phyloP scores from a whole-genome alignment of 1,284 basidiomycete genomes.

The Chalciporus sp. region DNA sequence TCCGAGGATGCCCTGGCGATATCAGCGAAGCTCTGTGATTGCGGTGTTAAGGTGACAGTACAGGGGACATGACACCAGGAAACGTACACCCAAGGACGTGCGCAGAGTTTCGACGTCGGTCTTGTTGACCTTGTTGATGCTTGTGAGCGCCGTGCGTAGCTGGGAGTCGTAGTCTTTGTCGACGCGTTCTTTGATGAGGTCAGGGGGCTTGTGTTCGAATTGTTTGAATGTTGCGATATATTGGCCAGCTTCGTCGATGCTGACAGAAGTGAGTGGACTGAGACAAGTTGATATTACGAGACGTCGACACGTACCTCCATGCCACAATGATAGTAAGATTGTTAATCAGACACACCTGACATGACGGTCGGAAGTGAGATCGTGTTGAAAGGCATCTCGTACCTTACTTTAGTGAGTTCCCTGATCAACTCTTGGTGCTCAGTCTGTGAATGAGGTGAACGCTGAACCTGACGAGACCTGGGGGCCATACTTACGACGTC shows the following conservation, averaged over 20 bases:
- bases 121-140: slow-evolving; percentile 94
- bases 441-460: slow-evolving; percentile 48
- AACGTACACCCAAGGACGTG: slow-evolving; percentile 88
- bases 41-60: slow-evolving; percentile 8
- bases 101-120: slow-evolving; percentile 94
- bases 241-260: slow-evolving; percentile 87
- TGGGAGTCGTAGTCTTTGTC: slow-evolving; percentile 87
- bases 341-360: slow-evolving; percentile 84
- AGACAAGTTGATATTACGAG: slow-evolving; percentile 1
- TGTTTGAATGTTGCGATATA: slow-evolving; percentile 93
- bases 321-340: slow-evolving; percentile 90
- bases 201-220: slow-evolving; percentile 92
- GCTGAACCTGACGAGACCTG: neutral
- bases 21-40: slow-evolving; percentile 77
- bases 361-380: slow-evolving; percentile 7
- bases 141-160: slow-evolving; percentile 85
- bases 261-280: slow-evolving; percentile 33
- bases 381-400: slow-evolving; percentile 9
- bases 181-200: slow-evolving; percentile 90
- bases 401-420: slow-evolving; percentile 85
- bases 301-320: slow-evolving; percentile 67
- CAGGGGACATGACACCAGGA: neutral
- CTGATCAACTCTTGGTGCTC: slow-evolving; percentile 91
- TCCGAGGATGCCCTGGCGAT: slow-evolving; percentile 76
- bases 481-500: slow-evolving; percentile 72